Evolutionary conservation across 176 grass and related monocot species (phyloP), one percentile per base, ranked within the genome.

Genomic region (Zoysia japonica): DNA sequence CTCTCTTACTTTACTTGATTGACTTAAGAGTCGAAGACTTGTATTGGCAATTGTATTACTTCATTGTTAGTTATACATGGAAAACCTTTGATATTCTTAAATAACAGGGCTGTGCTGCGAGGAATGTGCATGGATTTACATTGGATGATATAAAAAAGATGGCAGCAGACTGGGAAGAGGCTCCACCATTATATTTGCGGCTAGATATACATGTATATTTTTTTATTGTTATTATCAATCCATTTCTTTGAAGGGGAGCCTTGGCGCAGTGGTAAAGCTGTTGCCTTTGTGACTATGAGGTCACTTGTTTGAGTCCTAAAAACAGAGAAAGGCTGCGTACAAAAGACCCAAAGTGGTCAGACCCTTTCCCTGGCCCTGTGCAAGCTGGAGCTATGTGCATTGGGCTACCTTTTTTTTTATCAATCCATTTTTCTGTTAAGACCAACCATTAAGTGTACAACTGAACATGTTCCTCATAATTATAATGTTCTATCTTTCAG

Each of bases 41-140:
- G 2, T 48, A n/a, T 50, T 47, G 5, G 6, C 41, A 40, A 55
- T 71, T 65, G 47, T 5, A 17, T 63, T 78, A 19, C 39, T 38
- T 85, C 13, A 17, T 53, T 49, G 20, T 69, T 45, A 46, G 6
- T 73, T 67, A 35, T 57, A 67, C 47, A 36, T 84, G 38, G 19
- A 20, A 65, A 28, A 12, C 6, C 35, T 76, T 81, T 87, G 63
- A 87, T 85, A 83, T 86, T n/a, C 56, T 46, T 64, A 17, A 63
- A 84, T 57, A 40, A 80, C 81, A 94, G 95, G 95, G 95, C 35
- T 94, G 95, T 81, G 92, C 88, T 66, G 95, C 92, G 42, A 94
- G 92, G 80, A 98, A 98, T 75, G 87, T 98, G 84, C 95, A 98
- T 72, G 90, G 90, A 45, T 89, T 98, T 80, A 90, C 78, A 76